Percentiles rank a stretch among this genome's conserved stretches.
These are phyloP conservation scores for Withania somnifera DNA, from an alignment of 305 asterid genomes.

Conservation along the genomic window DNA sequence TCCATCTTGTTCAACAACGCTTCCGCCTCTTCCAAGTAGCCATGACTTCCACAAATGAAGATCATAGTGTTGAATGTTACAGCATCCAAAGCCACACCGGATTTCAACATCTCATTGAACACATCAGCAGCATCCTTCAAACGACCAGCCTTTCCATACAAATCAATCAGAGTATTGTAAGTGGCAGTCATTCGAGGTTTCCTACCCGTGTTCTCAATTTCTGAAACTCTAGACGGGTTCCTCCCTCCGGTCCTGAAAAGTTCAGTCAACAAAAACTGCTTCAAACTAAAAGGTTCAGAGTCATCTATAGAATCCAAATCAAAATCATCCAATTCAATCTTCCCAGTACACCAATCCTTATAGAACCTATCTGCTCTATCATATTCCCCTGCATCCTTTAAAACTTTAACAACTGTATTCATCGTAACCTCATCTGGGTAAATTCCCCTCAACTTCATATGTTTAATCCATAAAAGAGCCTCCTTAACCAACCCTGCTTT, in stretches of 20 bases:
- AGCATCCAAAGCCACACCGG: constrained; percentile 62
- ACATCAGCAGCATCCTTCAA: constrained; percentile 74
- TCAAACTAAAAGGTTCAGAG: constrained; percentile 47
- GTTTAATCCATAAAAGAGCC: constrained; percentile 76
- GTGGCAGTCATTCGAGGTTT: constrained; percentile 64
- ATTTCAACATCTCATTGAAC: constrained; percentile 70
- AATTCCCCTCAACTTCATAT: constrained; percentile 74
- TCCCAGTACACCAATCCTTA: constrained; percentile 72
- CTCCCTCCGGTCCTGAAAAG: constrained; percentile 77
- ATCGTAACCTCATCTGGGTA: constrained; percentile 86
- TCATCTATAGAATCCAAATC: constrained; percentile 49
- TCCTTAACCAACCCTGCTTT: constrained; percentile 81
- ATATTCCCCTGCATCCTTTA: constrained; percentile 73
- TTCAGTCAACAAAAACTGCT: constrained; percentile 66
- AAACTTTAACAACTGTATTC: constrained; percentile 74
- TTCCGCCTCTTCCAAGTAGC: constrained; percentile 73
- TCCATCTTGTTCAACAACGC: constrained; percentile 69
- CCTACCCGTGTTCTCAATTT: constrained; percentile 24
- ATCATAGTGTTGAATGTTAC: constrained; percentile 91
- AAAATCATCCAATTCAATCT: constrained; percentile 53
- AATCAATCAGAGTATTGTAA: constrained; percentile 79
- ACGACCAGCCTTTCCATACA: constrained; percentile 85
- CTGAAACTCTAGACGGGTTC: constrained; percentile 17
- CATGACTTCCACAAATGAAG: constrained; percentile 67
- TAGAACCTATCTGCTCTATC: constrained; percentile 64